Conservation (phyloP, 768 basidiomycete species). For the Baorangia bicolor region DNA sequence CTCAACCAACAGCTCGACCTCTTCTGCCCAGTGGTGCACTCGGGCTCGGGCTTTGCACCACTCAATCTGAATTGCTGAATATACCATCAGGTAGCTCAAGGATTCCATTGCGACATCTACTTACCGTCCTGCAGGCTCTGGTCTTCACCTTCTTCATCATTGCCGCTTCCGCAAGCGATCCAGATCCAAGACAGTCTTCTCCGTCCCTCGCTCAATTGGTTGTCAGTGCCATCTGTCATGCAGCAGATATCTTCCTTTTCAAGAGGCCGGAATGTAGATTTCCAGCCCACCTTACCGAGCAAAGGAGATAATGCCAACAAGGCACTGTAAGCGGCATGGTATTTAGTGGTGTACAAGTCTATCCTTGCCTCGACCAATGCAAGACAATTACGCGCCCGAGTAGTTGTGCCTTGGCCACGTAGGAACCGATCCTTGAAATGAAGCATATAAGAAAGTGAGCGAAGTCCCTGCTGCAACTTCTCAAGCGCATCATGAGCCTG, state of each 20-base stretch:
- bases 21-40: too few species aligned
- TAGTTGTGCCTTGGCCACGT: not conserved
- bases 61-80: too few species aligned
- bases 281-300: not conserved
- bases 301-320: not conserved
- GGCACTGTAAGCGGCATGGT: not conserved
- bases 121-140: too few species aligned
- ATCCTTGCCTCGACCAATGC: not conserved
- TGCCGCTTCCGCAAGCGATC: too few species aligned
- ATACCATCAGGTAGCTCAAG: too few species aligned
- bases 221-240: not conserved
- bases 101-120: too few species aligned
- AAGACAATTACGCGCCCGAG: not conserved
- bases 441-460: not conserved
- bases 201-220: not conserved
- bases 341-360: not conserved
- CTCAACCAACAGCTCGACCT: not conserved
- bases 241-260: not conserved
- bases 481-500: not conserved
- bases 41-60: too few species aligned
- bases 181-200: not conserved
- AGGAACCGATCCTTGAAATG: not conserved
- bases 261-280: not conserved
- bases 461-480: not conserved
- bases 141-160: too few species aligned